Base-by-base conservation (phyloP, 306 rosid genomes). In the Betula pendula region DNA sequence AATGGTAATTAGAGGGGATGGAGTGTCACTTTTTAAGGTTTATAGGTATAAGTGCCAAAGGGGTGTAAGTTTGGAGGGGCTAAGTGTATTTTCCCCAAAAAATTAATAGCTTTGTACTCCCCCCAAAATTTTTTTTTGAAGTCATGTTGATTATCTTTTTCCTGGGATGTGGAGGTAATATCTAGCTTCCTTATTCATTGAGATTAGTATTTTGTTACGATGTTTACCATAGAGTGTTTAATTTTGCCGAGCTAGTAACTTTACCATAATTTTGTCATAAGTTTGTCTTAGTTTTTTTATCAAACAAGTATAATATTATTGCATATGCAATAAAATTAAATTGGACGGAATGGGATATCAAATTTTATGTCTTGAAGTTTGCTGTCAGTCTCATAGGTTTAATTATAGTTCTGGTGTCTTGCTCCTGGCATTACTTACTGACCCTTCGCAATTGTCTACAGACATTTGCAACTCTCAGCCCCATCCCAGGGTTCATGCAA, bases 391-490 rank as follows among this genome's bases (percentile, higher is more conserved):
- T 65, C 74, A 72, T 55, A 79, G 48, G 76, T 74, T 24, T 55
- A 49, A 75, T 73, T 38, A 20, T 58, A 31, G 65, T 76, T 53
- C 51, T 77, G 78, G 20, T 63, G 67, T 60, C 15, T 38, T 35
- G 31, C 81, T 51, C 73, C 65, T 77, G 40, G 72, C 60, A 66
- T 78, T 73, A 31, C 47, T 53, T 53, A 68, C 77, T 65, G 68
- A 20, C 70, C 79, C 71, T 68, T 74, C 40, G 5, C 25, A 27
- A 70, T 24, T 82, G 53, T 73, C 60, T 45, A 4, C 74, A 94
- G 98, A 92, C 84, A 14, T 94, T 89, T 90, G 94, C 96, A 68
- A 94, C 98, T 75, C 92, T 94, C 66, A 94, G 98, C 80, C 98
- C 98, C 77, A 94, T 94, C 77, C 98, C 98, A 25, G 98, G 98